Evolutionary conservation across 352 stramenopile genomes (phyloP).

Genomic region (Aphanomyces stellatus): DNA sequence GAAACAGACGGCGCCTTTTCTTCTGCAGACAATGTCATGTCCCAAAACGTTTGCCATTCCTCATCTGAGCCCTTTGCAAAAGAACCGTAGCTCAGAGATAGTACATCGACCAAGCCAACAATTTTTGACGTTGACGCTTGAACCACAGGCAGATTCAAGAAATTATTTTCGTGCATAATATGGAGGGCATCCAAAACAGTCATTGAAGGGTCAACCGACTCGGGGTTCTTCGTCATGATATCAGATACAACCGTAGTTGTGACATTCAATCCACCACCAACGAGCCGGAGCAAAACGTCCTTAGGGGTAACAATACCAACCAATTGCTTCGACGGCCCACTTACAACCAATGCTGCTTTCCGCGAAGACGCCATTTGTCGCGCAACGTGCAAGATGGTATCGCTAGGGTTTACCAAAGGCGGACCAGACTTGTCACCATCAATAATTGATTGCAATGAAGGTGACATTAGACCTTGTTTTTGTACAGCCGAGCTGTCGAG

Average conservation of each 20-base stretch:
- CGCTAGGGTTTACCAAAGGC: constrained; percentile 59
- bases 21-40: constrained; percentile 74
- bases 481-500: constrained; percentile 90
- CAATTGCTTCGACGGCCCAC: constrained; percentile 71
- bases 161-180: constrained; percentile 97
- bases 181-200: constrained; percentile 95
- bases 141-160: constrained; percentile 95
- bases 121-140: constrained; percentile 68
- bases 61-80: constrained; percentile 60
- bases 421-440: constrained; percentile 59
- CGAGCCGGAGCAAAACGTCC: constrained; percentile 93
- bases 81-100: constrained; percentile 83
- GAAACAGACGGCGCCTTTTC: constrained; percentile 47
- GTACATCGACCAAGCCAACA: constrained; percentile 76
- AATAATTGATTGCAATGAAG: constrained; percentile 73
- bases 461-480: constrained; percentile 58
- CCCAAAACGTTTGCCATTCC: constrained; percentile 84
- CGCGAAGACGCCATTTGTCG: constrained; percentile 75
- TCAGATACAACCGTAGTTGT: constrained; percentile 83
- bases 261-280: constrained; percentile 87
- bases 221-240: constrained; percentile 96
- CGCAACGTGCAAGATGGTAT: constrained; percentile 79
- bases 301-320: constrained; percentile 97
- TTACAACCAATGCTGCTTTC: constrained; percentile 76
- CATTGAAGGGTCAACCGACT: constrained; percentile 87